Conservation (phyloP, 345 rosid species). For the Salix arbutifolia region DNA sequence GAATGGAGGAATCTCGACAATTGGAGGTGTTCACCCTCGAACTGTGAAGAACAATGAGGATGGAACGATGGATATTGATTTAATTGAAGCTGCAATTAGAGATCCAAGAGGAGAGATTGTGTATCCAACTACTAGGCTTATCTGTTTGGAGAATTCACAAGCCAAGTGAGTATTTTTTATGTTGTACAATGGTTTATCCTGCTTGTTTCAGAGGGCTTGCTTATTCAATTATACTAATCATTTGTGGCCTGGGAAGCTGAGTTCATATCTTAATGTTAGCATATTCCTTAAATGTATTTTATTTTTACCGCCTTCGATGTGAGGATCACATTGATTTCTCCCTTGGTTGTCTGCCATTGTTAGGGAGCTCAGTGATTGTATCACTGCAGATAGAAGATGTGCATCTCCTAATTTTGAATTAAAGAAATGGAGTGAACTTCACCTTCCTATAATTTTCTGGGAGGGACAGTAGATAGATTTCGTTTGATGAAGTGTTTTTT, state of each 20-base stretch:
- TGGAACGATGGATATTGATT: constrained; percentile 70
- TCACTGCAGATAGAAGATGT: not conserved
- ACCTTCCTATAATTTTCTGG: not conserved
- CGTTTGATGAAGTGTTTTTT: not conserved
- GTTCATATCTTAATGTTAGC: not conserved
- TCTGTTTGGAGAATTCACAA: constrained; percentile 88
- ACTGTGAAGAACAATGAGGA: constrained; percentile 71
- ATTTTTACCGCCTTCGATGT: not conserved
- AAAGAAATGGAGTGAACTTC: not conserved
- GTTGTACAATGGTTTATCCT: not conserved
- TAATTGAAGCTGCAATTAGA: constrained; percentile 76
- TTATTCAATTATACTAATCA: not conserved
- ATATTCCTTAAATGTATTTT: not conserved
- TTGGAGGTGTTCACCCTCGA: constrained; percentile 89
- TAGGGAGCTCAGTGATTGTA: not conserved
- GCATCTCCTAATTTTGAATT: not conserved
- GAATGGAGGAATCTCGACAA: constrained; percentile 81
- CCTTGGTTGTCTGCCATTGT: not conserved
- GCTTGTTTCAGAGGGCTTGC: not conserved
- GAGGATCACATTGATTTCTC: not conserved
- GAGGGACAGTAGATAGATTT: not conserved
- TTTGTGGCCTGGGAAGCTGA: not conserved
- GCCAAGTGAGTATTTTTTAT: constrained; percentile 61
- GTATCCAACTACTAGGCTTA: constrained; percentile 78
- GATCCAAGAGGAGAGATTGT: constrained; percentile 64